Conservation (phyloP, 2,329 filamentous ascomycete species). For the Colletotrichum acutatum region DNA sequence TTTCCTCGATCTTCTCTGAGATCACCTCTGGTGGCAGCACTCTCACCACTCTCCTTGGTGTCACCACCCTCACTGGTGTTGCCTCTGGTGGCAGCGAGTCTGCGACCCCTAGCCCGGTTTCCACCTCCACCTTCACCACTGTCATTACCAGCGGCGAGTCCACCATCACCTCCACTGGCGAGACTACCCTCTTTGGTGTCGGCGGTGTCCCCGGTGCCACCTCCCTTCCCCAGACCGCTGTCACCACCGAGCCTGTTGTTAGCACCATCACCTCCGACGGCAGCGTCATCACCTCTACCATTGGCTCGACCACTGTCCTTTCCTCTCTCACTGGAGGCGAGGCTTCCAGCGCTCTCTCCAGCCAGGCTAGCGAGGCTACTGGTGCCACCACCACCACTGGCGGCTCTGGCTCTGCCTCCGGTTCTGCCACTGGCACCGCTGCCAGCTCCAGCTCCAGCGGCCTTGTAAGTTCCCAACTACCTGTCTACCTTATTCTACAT, state of each 20-base stretch:
- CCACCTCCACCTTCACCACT: slow-evolving; percentile 43
- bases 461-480: slow-evolving; percentile 39
- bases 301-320: slow-evolving; percentile 40
- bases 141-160: slow-evolving; percentile 38
- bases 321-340: slow-evolving; percentile 39
- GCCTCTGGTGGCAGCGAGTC: slow-evolving; percentile 8
- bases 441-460: slow-evolving; percentile 25
- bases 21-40: slow-evolving; percentile 49
- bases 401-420: slow-evolving; percentile 3
- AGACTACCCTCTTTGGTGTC: slow-evolving; percentile 41
- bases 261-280: slow-evolving; percentile 29
- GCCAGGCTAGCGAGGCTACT: slow-evolving; percentile 33
- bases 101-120: slow-evolving; percentile 43
- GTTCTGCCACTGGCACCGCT: slow-evolving; percentile 15
- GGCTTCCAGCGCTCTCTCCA: slow-evolving; percentile 38
- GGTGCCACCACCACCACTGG: slow-evolving; percentile 30
- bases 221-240: slow-evolving; percentile 3
- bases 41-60: slow-evolving; percentile 47
- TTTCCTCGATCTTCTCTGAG: slow-evolving; percentile 32
- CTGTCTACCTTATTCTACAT: background rate
- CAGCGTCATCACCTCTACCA: slow-evolving; percentile 24
- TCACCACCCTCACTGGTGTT: slow-evolving; percentile 18
- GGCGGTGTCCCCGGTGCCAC: slow-evolving; percentile 25
- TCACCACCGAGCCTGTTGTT: slow-evolving; percentile 34
- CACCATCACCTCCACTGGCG: slow-evolving; percentile 41